Evolutionary conservation across 2,329 filamentous ascomycete genomes (phyloP), one percentile per base, ranked within the genome.

Genomic region (Phaeophleospora eucalypticola): DNA sequence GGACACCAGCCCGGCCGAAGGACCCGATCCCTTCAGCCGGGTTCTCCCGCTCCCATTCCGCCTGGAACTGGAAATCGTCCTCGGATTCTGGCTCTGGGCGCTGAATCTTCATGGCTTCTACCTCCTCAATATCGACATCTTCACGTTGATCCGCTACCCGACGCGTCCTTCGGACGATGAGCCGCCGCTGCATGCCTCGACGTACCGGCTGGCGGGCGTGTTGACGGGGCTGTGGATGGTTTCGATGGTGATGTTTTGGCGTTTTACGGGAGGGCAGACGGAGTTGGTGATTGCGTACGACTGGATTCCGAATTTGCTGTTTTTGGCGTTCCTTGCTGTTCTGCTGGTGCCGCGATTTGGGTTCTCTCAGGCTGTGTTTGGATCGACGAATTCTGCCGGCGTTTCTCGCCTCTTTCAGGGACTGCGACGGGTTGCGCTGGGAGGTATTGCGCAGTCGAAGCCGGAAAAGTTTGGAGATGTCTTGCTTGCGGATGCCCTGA

Each of bases 401-500:
- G 77, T 34, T 35, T 78, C 80, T 42, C 82, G 89, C 1, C 86
- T 95, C 36, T 78, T 94, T 38, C 70, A 79, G 9, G 91, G 83
- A 0, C 72, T 97, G 36, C 82, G 82, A 51, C 84, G 93, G 46
- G 82, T 97, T 51, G 81, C 81, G 58, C 72, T 96, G 36, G 93
- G 93, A 18, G 90, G 91, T 0, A 77, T 98, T 18, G 91, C 93
- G 12, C 84, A 91, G 68, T 75, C 87, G 1, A 81, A 87, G 58
- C 87, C 96, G 67, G 89, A 91, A 45, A 95, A 95, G 64, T 97
- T 97, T 61, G 91, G 89, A 46, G 93, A 98, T 65, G 86, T 97
- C 43, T 72, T 98, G 48, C 80, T 98, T 15, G 90, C 93, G 27
- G 93, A 98, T 77, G 91, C 89, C 45, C 71, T 97, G 58, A 98